Evolutionary conservation across 139 green algal species (phyloP), one percentile per base, ranked within the genome.

Genomic region (Spirogloea muscicola): DNA sequence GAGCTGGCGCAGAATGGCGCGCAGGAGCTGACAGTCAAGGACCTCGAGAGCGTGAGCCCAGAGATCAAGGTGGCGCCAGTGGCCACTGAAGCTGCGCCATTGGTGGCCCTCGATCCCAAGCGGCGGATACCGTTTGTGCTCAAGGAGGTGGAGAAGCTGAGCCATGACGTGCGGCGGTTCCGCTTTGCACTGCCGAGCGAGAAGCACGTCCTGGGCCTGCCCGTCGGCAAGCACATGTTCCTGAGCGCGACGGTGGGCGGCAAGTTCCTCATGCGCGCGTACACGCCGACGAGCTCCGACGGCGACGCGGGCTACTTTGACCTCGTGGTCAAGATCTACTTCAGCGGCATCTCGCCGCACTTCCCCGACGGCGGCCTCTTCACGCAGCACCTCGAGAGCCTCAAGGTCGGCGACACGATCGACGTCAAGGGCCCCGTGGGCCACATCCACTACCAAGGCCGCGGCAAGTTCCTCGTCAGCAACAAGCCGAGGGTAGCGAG

Each of bases 181-280:
- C 86, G 91, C 9, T 98, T 98, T 80, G 91, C 80, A 2, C 89
- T 98, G 67, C 92, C 87, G 69, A 86, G 79, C 36, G 64, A 78
- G 1, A 25, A 96, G 81, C 91, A 97, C 89, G 73, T 80, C 34
- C 83, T 96, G 16, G 89, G 94, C 16, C 88, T 98, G 68, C 94
- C 94, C 0, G 77, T 90, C 6, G 93, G 94, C 58, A 90, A 96
- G 79, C 94, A 98, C 82, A 84, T 98, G 44, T 94, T 95, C 76
- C 66, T 97, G 7, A 58, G 18, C 31, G 89, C 85, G 43, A 31
- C 62, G 36, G 82, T 92, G 18, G 84, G 87, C 10, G 91, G 88
- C 25, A 90, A 97, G 88, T 86, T 83, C 16, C 88, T 97, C 31
- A 90, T 93, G 89, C 86, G 93, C 1, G 90, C 93, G 2, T 98